Percentiles rank a stretch among this genome's conserved stretches.
Evolutionary conservation across 2,329 filamentous ascomycete genomes (phyloP).

Genomic region (Blastomyces gilchristii): DNA sequence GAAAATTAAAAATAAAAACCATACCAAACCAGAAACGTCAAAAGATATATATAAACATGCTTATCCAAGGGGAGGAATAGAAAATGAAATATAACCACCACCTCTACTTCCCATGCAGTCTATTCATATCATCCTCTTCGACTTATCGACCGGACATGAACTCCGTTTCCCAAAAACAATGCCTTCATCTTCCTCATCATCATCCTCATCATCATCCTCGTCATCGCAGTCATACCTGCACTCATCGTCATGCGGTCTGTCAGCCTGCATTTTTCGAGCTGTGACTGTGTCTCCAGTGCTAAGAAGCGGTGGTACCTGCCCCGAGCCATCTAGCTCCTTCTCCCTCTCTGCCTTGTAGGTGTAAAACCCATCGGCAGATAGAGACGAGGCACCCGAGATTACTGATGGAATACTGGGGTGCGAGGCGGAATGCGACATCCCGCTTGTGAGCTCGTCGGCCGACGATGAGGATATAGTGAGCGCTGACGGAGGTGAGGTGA

Average conservation of each 20-base stretch:
- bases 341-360: slow-evolving; percentile 19
- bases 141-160: not conserved
- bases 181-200: slow-evolving; percentile 35
- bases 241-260: slow-evolving; percentile 28
- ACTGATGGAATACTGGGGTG: slow-evolving; percentile 40
- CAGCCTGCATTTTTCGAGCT: slow-evolving; percentile 18
- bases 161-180: slow-evolving; percentile 29
- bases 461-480: slow-evolving; percentile 39
- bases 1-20: not conserved
- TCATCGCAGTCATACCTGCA: slow-evolving; percentile 34
- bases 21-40: not conserved
- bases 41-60: not conserved
- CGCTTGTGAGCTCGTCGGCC: slow-evolving; percentile 37
- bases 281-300: slow-evolving; percentile 36
- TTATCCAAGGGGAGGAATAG: not conserved
- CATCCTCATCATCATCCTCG: slow-evolving; percentile 30
- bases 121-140: not conserved
- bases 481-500: slow-evolving; percentile 33
- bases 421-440: slow-evolving; percentile 39
- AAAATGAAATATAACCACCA: not conserved
- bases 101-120: not conserved
- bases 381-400: slow-evolving; percentile 37
- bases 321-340: slow-evolving; percentile 20
- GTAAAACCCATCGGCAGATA: slow-evolving; percentile 31
- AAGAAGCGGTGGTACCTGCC: slow-evolving; percentile 29